Evolutionary conservation across 352 stramenopile species (phyloP), one percentile per base, ranked within the genome.

Genomic region (Globisporangium sylvaticum): DNA sequence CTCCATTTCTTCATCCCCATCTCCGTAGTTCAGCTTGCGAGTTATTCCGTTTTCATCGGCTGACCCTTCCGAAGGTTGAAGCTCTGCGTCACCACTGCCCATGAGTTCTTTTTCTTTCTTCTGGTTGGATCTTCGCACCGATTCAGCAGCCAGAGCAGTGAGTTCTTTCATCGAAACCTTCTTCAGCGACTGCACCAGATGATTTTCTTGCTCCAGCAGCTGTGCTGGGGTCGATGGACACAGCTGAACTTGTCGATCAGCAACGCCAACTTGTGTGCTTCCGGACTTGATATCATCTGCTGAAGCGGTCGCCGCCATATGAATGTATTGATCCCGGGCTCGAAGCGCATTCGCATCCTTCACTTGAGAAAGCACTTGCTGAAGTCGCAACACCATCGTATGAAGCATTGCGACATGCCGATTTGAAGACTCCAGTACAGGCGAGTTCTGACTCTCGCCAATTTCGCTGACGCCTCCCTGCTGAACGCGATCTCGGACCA

Each of bases 161-260:
- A 84, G 64, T 27, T 86, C 77, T 7, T 62, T 66, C 78, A 88
- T 83, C 2, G 78, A 77, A 10, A 80, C 72, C 37, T 88, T 86
- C 58, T 78, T 78, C 24, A 88, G 64, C 10, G 80, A 87, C 15
- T 74, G 70, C 7, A 85, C 72, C 8, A 88, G 76, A 29, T 79
- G 72, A 1, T 68, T 65, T 53, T 88, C 76, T 65, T 82, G 71
- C 7, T 84, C 68, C 5, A 70, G 55, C 27, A 72, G 70, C 34
- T 83, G 63, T 20, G 68, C 76, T 4, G 79, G 79, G 0, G 79
- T 85, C 10, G 75, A 68, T 14, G 79, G 79, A 67, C 76, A 88
- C 4, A 88, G 63, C 10, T 58, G 73, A 14, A 78, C 39, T 22
- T 62, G 54, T 10, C 52, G 37, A 53, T 22, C 71, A 25, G 46